phyloP scores from a whole-genome alignment of 345 rosid genomes.

The Iberis pinnata region DNA sequence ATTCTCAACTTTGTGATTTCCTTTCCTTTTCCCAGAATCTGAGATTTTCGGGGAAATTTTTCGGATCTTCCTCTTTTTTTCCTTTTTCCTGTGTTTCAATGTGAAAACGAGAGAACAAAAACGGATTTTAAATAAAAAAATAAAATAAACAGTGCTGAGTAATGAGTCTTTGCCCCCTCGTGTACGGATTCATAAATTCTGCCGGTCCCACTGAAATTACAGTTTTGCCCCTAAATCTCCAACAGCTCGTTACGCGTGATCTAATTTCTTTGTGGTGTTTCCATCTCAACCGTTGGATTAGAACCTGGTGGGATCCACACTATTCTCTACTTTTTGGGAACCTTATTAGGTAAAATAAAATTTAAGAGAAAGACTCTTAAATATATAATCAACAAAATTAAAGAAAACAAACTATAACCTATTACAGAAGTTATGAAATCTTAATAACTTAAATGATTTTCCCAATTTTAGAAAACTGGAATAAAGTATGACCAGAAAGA shows the following conservation, averaged over 20 bases:
- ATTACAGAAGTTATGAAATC: neutral
- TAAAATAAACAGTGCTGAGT: slow-evolving; percentile 24
- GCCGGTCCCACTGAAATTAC: slow-evolving; percentile 14
- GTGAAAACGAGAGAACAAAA: slow-evolving; percentile 27
- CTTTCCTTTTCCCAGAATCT: slow-evolving; percentile 27
- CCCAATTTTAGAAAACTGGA: too few species aligned
- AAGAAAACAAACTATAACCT: neutral
- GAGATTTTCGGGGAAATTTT: slow-evolving; percentile 34
- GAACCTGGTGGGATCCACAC: slow-evolving; percentile 17
- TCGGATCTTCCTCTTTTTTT: slow-evolving; percentile 34
- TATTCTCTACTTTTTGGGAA: slow-evolving; percentile 1
- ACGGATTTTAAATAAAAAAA: neutral
- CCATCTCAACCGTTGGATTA: slow-evolving; percentile 2
- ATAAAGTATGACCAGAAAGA: too few species aligned
- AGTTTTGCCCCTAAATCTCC: slow-evolving; percentile 24
- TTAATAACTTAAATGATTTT: neutral
- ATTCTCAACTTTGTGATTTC: slow-evolving; percentile 20
- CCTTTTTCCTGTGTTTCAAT: slow-evolving; percentile 16
- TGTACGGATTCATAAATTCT: slow-evolving; percentile 32
- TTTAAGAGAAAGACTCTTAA: too few species aligned
- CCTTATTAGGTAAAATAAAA: too few species aligned
- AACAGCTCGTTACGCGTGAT: slow-evolving; percentile 24
- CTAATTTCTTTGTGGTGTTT: neutral
- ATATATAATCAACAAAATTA: neutral
- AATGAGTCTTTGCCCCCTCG: slow-evolving; percentile 28